Percentiles rank a stretch among this genome's conserved stretches.
Evolutionary conservation across 768 basidiomycete genomes (phyloP).

Genomic region (Suillus clintonianus): DNA sequence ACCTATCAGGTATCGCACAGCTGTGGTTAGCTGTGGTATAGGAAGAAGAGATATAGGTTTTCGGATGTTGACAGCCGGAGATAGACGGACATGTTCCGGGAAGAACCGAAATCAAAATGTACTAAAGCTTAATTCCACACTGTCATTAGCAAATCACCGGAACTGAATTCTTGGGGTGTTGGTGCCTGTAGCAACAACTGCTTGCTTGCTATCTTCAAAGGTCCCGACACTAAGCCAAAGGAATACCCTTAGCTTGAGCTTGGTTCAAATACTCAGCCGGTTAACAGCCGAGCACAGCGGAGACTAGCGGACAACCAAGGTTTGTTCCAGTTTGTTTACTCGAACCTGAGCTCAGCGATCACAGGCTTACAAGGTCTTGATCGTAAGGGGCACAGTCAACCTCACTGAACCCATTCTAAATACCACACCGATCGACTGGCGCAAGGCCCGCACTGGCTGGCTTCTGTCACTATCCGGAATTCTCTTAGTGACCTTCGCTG

Average conservation of each 20-base stretch:
- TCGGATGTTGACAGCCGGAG: conserved; percentile 26
- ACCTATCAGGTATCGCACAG: not conserved
- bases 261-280: not conserved
- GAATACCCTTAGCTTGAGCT: too few species aligned
- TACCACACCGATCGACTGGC: conserved; percentile 21
- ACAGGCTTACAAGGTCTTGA: conserved; percentile 2
- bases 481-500: conserved; percentile 23
- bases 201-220: not conserved
- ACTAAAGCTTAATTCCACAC: conserved; percentile 34
- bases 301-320: conserved; percentile 19
- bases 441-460: conserved; percentile 29
- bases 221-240: not conserved
- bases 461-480: conserved; percentile 25
- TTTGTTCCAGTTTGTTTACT: conserved; percentile 19
- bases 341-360: conserved; percentile 24
- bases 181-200: conserved; percentile 3
- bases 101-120: conserved; percentile 29
- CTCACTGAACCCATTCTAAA: conserved; percentile 7
- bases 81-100: conserved; percentile 25
- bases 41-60: conserved; percentile 14
- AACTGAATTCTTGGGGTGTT: conserved; percentile 22
- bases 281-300: not conserved
- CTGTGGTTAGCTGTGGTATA: conserved; percentile 9
- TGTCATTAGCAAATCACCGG: conserved; percentile 26
- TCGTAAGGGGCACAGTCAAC: conserved; percentile 6